A percentile compares a stretch with the other conserved stretches of the same genome.
These are phyloP conservation scores for Austroboletus rostrupii DNA, from an alignment of 1,284 basidiomycete genomes.

Conservation along the genomic window DNA sequence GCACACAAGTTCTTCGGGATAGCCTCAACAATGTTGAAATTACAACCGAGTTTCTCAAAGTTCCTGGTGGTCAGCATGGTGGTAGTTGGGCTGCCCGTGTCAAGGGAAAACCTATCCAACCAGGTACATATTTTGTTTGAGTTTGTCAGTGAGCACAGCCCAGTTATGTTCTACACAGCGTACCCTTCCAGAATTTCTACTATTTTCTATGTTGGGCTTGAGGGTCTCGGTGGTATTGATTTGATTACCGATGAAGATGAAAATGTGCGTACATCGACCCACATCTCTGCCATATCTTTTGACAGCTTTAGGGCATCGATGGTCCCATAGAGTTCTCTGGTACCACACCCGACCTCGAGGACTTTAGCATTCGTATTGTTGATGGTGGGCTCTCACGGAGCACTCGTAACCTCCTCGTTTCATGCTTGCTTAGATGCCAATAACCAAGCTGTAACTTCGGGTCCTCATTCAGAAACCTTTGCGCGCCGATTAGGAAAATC, in stretches of 20 bases:
- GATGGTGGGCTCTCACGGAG: slow-evolving; percentile 52
- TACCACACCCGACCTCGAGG: slow-evolving; percentile 71
- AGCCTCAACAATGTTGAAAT: slow-evolving; percentile 79
- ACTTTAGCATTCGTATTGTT: slow-evolving; percentile 77
- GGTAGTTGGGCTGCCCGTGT: slow-evolving; percentile 90
- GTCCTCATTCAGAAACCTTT: slow-evolving; percentile 59
- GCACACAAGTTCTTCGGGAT: slow-evolving; percentile 82
- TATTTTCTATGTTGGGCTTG: slow-evolving; percentile 84
- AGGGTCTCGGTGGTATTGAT: slow-evolving; percentile 79
- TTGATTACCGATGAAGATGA: slow-evolving; percentile 74
- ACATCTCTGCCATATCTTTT: slow-evolving; percentile 4
- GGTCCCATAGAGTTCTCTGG: slow-evolving; percentile 70
- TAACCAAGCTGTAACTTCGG: slow-evolving; percentile 50
- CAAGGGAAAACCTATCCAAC: slow-evolving; percentile 75
- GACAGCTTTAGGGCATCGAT: slow-evolving; percentile 58
- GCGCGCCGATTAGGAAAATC: slow-evolving; percentile 65
- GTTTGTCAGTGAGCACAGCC: neutral
- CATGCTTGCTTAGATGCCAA: slow-evolving; percentile 44
- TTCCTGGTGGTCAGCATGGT: slow-evolving; percentile 72
- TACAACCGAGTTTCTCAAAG: slow-evolving; percentile 82
- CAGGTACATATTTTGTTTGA: slow-evolving; percentile 44
- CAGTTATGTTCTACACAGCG: slow-evolving; percentile 31
- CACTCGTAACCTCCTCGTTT: neutral
- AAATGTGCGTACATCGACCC: slow-evolving; percentile 48
- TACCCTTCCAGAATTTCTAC: slow-evolving; percentile 64